Base-by-base conservation (phyloP, 2,329 filamentous ascomycete genomes). In the Beauveria sp. region DNA sequence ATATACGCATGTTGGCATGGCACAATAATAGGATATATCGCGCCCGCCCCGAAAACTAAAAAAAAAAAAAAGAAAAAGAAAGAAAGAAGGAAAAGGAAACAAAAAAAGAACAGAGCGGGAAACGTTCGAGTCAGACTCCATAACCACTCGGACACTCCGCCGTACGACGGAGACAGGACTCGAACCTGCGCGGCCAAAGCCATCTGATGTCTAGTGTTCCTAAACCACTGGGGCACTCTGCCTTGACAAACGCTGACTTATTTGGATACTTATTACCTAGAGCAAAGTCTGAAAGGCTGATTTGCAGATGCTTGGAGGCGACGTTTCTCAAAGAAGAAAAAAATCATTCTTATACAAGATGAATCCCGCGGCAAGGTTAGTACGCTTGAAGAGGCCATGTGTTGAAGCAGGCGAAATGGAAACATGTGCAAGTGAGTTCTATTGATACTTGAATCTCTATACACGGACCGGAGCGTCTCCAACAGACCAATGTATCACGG, bases 71-170 rank as follows among this genome's bases (percentile, higher is more conserved):
- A n/a, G n/a, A 38, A 24, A 31, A 20, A 14, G 16, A 42, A 24
- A 0, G 3, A 18, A 24, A 20, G 16, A 48, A n/a, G 16, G 16
- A 10, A 6, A 26, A 51, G 3, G 22, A 38, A 24, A 31, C 14
- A 14, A 14, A 42, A 16, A 50, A 8, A 42, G 20, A 22, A 50
- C 22, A 51, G 22, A 16, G 22, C 9, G 6, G 26, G 42, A 53
- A 43, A 38, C 16, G 6, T 57, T 57, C 24, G 26, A 48, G 43
- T 46, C 20, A 8, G 34, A 59, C 45, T 22, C 46, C 20, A 20
- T 59, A 46, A 43, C 54, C 54, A 57, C 54, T 57, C 54, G 54
- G 54, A 43, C 54, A 57, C 54, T 57, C 54, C 28, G 54, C 54
- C 54, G 1, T 5, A 50, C 56, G 56, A 59, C 56, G 24, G 56